These are phyloP conservation scores for Trichoderma citrinoviride DNA, from an alignment of 2,329 filamentous ascomycete genomes.

Conservation along the genomic window DNA sequence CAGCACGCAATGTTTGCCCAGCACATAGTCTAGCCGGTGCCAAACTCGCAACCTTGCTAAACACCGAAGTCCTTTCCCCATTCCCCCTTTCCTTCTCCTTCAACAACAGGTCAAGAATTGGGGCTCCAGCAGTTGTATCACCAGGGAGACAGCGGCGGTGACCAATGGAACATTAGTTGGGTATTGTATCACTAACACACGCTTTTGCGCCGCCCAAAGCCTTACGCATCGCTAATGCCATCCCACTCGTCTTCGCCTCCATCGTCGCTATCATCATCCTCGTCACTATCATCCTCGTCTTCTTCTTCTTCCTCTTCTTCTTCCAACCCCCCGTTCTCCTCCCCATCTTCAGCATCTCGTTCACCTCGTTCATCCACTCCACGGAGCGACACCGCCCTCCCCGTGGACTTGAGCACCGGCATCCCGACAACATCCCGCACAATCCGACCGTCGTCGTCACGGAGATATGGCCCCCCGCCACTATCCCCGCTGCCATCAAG, in stretches of 20 bases:
- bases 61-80: background rate
- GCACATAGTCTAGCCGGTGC: too few relatives aligned
- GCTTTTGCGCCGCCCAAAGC: background rate
- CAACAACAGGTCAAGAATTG: background rate
- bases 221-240: slow-evolving; percentile 16
- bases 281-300: slow-evolving; percentile 22
- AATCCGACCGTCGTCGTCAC: slow-evolving; percentile 55
- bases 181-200: background rate
- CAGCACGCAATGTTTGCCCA: too few relatives aligned
- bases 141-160: background rate
- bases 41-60: background rate
- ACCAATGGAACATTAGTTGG: background rate
- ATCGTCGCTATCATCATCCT: background rate
- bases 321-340: slow-evolving; percentile 25
- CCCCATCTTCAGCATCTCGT: slow-evolving; percentile 24
- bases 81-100: too few relatives aligned
- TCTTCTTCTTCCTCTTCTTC: slow-evolving; percentile 21
- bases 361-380: slow-evolving; percentile 30
- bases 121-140: background rate
- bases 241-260: slow-evolving; percentile 22
- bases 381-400: slow-evolving; percentile 31
- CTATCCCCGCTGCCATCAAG: slow-evolving; percentile 14
- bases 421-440: slow-evolving; percentile 42
- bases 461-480: slow-evolving; percentile 49
- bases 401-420: slow-evolving; percentile 40